Evolutionary conservation across 768 basidiomycete genomes (phyloP).

Genomic region (Russula olivacea): DNA sequence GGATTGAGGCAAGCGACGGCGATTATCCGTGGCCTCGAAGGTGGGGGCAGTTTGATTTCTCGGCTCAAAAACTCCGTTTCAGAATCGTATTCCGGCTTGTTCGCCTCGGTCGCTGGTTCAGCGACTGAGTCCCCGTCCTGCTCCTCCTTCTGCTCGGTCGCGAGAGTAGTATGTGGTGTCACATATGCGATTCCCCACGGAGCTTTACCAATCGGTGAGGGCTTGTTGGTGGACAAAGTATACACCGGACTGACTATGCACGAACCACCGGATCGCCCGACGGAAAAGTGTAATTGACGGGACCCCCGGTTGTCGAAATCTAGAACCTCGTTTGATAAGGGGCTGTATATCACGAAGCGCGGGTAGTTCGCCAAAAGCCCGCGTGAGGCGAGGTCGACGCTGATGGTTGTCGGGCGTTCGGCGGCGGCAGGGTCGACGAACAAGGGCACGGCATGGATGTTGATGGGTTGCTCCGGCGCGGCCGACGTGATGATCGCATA

Average conservation of each 20-base stretch:
- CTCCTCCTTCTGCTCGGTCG: constrained; percentile 16
- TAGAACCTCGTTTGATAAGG: constrained; percentile 7
- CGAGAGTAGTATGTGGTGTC: constrained; percentile 28
- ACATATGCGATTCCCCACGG: constrained; percentile 35
- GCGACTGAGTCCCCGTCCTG: constrained; percentile 5
- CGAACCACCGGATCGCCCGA: constrained; percentile 29
- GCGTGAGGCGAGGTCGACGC: constrained; percentile 15
- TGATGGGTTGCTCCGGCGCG: constrained; percentile 11
- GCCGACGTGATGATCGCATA: constrained; percentile 20
- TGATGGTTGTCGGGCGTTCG: constrained; percentile 4
- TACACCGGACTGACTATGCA: constrained; percentile 32
- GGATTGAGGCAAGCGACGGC: constrained; percentile 4
- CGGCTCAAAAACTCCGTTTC: constrained; percentile 17
- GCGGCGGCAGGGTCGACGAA: background rate
- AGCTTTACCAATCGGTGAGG: constrained; percentile 20
- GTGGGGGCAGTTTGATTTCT: constrained; percentile 13
- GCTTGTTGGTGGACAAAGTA: constrained; percentile 21
- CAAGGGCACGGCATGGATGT: constrained; percentile 18
- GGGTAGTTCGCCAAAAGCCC: constrained; percentile 9
- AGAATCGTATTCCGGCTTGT: constrained; percentile 13
- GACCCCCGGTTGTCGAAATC: constrained; percentile 11
- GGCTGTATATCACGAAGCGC: constrained; percentile 5
- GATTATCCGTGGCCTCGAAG: background rate
- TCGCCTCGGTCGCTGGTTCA: constrained; percentile 1
- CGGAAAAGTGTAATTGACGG: constrained; percentile 27